Base-by-base conservation (phyloP, 495 filamentous ascomycete species). In the Chaetomium cochliodes region DNA sequence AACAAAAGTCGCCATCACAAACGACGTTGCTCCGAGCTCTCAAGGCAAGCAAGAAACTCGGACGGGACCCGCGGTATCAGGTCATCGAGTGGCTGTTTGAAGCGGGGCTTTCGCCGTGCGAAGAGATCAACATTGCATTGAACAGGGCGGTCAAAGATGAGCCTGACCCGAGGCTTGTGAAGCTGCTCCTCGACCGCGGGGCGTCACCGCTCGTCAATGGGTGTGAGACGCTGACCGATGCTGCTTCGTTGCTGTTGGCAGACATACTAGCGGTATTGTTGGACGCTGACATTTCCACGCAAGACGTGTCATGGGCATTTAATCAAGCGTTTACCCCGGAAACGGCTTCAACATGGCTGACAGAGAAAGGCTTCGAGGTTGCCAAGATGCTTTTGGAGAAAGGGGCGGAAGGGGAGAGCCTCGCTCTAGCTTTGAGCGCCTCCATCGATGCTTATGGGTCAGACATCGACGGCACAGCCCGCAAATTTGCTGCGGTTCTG, bases 201-300 rank as follows among this genome's bases (percentile, higher is more conserved):
- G 80, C 78, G 25, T 80, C 77, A 0, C 77, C 80, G 8, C 51
- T 74, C 37, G 66, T 67, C 2, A 81, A 80, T 53, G 70, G 70
- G 47, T 83, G 80, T 63, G 73, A 79, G 72, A 76, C 78, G 18
- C 58, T 83, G 51, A 71, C 79, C 5, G 79, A 82, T 46, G 80
- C 79, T 2, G 69, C 72, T 0, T 69, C 70, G 63, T 70, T 69
- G 7, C 60, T 77, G 8, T 46, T 71, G 11, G 53, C 72, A 4
- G 71, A 76, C 12, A 64, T 79, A n/a, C 71, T 83, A 39, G 58
- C 66, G 11, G 63, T 75, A 44, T 64, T 82, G 18, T 47, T 82
- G 28, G 72, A 77, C 9, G 60, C 55, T 4, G 68, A 72, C 1
- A 74, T 79, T 15, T 69, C 75, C 0, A 60, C 60, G 16, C 69